A percentile compares a stretch with the other conserved stretches of the same genome.
Conservation (phyloP, 345 rosid species). For the Sonneratia caseolaris region DNA sequence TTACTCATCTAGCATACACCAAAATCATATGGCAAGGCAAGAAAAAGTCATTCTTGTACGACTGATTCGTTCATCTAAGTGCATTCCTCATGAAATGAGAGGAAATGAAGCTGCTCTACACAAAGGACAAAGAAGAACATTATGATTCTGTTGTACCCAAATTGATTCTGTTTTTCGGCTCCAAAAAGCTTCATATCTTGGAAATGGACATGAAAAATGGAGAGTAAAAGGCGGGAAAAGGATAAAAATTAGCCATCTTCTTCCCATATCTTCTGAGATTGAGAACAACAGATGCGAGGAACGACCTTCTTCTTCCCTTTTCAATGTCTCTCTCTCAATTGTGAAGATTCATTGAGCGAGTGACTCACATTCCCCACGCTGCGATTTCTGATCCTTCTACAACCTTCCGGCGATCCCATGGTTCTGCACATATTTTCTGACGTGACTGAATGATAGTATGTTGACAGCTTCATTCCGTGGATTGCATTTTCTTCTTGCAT, state of each 20-base stretch:
- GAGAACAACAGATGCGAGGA: no score
- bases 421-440: not conserved
- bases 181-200: not conserved
- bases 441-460: not conserved
- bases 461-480: not conserved
- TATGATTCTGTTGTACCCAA: not conserved
- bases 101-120: not conserved
- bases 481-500: not conserved
- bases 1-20: no score
- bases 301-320: not conserved
- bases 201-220: no score
- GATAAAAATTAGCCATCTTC: no score
- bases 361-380: not conserved
- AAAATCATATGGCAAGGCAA: no score
- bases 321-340: not conserved
- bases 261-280: no score
- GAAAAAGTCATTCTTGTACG: no score
- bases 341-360: not conserved
- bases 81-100: not conserved
- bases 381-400: not conserved
- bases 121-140: not conserved
- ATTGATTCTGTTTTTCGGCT: not conserved
- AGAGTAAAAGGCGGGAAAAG: no score
- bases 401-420: not conserved
- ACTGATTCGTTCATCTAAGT: no score